phyloP scores from a whole-genome alignment of 345 rosid genomes.

The Balakata baccata region DNA sequence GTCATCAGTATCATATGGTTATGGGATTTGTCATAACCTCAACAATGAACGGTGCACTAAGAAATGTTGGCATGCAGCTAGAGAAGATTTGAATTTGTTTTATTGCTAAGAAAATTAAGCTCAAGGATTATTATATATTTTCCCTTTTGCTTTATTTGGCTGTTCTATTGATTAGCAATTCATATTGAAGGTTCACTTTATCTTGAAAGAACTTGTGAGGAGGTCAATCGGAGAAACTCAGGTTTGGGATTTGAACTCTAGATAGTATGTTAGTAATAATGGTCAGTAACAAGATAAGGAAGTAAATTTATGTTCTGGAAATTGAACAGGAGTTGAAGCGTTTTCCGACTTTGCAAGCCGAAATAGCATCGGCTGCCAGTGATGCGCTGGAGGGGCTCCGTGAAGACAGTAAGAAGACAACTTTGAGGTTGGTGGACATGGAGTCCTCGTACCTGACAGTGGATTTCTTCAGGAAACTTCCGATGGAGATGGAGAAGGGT shows the following conservation, averaged over 20 bases:
- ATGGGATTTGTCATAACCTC: not conserved
- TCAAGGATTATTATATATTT: not conserved
- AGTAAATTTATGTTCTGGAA: conserved; percentile 8
- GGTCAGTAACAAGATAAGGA: not conserved
- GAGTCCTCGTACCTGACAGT: conserved; percentile 66
- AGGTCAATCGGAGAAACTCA: conserved; percentile 56
- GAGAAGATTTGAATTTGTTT: not conserved
- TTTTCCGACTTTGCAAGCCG: conserved; percentile 62
- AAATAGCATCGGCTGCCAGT: conserved; percentile 43
- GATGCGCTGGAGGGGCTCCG: conserved; percentile 57
- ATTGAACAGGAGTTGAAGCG: conserved; percentile 54
- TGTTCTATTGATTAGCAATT: conserved; percentile 4
- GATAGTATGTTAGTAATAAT: not conserved
- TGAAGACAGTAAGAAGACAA: conserved; percentile 53
- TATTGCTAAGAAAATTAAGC: not conserved
- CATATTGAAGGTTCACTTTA: conserved; percentile 49
- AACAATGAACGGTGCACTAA: not conserved
- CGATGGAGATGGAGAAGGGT: conserved; percentile 47
- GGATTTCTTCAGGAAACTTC: conserved; percentile 63
- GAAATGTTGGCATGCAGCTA: not conserved
- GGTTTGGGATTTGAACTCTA: conserved; percentile 33
- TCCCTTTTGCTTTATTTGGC: too few relatives aligned
- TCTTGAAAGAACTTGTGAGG: conserved; percentile 62
- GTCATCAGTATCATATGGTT: conserved; percentile 2
- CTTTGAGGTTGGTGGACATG: conserved; percentile 62